Base-by-base conservation (phyloP, 306 rosid genomes). In the Delonix regia region DNA sequence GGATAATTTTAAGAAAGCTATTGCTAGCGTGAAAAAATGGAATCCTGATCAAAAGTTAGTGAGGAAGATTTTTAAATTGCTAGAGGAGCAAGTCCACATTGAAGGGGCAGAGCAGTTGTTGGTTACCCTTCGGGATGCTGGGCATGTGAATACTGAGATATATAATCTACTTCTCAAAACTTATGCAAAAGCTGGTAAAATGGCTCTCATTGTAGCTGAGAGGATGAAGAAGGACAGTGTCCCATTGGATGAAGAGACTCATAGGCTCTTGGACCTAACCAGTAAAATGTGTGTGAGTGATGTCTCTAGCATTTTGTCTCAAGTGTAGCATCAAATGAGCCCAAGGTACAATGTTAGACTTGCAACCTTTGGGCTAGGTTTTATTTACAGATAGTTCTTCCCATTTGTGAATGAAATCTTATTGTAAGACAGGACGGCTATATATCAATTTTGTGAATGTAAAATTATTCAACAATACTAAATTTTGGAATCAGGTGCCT, bases 191-290 rank as follows among this genome's bases (percentile, higher is more conserved):
- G 99, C 97, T 51, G 94, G 93, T 67, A 88, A 87, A 83, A 90
- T 92, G 99, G 92, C 99, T 73, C 90, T 86, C 33, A 61, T 95
- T 77, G 87, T 89, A 78, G 82, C 86, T 27, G 98, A 95, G 76
- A 78, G 97, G 82, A 92, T 95, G 97, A 83, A 78, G 84, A 87
- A 81, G 87, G 99, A 92, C 75, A 81, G 74, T n/a, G 91, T 88
- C 75, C 77, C 66, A 84, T 65, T 82, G 86, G 87, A 92, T 80
- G 90, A 83, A 71, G 99, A 92, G 88, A 90, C 97, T 77, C 87
- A 36, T 1, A 64, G 83, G 79, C 91, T 95, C 70, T 80, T 90
- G 70, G 85, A 82, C 61, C 63, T 81, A 77, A 94, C 97, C 13
- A 77, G 89, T 81, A 92, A 90, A 85, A 84, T 94, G 91, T 88